Percentiles rank a stretch among this genome's conserved stretches.
phyloP scores from a whole-genome alignment of 1,139 yeast genomes.

The Blastobotrys malaysiensis region DNA sequence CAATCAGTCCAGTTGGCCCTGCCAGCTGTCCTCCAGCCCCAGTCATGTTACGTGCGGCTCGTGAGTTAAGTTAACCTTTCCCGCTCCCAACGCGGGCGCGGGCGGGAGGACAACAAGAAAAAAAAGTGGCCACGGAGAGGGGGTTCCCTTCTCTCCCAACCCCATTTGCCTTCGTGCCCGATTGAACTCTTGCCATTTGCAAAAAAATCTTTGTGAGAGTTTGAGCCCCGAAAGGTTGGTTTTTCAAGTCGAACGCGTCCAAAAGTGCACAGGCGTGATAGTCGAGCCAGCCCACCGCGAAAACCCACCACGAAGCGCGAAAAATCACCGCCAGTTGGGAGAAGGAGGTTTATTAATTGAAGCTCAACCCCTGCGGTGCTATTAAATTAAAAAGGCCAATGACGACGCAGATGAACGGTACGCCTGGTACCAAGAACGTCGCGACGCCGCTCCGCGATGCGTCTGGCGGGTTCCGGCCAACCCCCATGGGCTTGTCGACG shows the following conservation, averaged over 20 bases:
- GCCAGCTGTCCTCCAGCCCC: too few species aligned
- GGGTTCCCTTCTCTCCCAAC: background rate
- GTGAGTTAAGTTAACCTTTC: background rate
- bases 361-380: background rate
- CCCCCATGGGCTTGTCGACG: background rate
- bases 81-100: background rate
- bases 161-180: background rate
- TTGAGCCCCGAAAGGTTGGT: background rate
- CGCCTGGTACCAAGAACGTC: background rate
- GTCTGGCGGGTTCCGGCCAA: background rate
- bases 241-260: background rate
- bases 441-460: background rate
- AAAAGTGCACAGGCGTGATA: background rate
- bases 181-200: background rate
- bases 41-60: background rate
- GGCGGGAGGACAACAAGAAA: background rate
- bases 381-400: background rate
- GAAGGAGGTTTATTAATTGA: background rate
- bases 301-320: background rate
- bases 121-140: background rate
- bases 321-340: background rate
- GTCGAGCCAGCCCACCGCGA: background rate
- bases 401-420: constrained; percentile 1
- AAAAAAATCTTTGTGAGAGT: background rate
- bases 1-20: too few species aligned